Conservation (phyloP, 305 asterid species). For the Fraxinus sp. region DNA sequence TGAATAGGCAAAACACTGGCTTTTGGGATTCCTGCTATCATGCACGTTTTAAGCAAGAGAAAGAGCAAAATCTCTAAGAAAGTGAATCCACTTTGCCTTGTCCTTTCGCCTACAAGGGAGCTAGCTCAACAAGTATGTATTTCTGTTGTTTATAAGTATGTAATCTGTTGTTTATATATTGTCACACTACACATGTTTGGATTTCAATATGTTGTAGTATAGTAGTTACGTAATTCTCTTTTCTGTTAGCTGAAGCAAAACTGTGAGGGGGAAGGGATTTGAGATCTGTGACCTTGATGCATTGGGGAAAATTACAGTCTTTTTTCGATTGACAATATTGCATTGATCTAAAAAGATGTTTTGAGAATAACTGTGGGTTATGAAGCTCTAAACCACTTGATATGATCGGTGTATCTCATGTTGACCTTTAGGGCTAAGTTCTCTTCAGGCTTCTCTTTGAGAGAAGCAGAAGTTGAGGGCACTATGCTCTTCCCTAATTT, state of each 20-base stretch:
- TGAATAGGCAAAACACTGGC: constrained; percentile 87
- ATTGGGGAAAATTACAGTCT: not conserved
- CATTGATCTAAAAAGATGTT: not conserved
- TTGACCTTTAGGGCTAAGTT: constrained; percentile 11
- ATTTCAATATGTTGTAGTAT: not conserved
- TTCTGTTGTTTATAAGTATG: not conserved
- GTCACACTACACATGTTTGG: not conserved
- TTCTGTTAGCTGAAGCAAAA: not conserved
- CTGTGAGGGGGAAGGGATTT: not conserved
- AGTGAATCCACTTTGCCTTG: constrained; percentile 71
- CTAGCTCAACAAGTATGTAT: constrained; percentile 88
- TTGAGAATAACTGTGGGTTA: not conserved
- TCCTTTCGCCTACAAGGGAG: constrained; percentile 89
- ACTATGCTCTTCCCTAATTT: not conserved
- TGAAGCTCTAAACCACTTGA: not conserved
- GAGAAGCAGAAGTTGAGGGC: not conserved
- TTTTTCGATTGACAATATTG: not conserved
- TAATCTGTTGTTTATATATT: not conserved
- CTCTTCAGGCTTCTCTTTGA: not conserved
- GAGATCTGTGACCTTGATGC: not conserved
- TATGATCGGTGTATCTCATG: not conserved
- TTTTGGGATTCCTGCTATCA: constrained; percentile 90
- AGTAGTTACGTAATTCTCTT: not conserved
- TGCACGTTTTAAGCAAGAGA: constrained; percentile 63
- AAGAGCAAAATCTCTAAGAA: constrained; percentile 46